phyloP scores from a whole-genome alignment of 2,329 filamentous ascomycete species.

The Neocucurbitaria cava region DNA sequence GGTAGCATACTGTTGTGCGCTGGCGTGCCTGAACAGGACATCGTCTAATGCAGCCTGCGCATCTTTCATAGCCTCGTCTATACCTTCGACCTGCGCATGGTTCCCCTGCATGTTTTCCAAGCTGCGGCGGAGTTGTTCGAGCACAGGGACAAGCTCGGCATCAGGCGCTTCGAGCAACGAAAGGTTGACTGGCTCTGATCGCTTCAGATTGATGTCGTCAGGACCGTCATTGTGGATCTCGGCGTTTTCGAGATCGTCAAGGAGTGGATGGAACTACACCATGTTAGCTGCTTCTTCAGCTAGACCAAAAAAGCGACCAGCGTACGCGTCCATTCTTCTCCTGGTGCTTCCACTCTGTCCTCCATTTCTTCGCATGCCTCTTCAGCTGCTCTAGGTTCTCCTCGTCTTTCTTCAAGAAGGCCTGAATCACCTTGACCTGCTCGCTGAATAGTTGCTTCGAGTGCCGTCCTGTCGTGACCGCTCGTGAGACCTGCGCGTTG shows the following conservation, averaged over 20 bases:
- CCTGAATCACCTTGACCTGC: constrained; percentile 65
- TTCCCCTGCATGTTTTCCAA: constrained; percentile 50
- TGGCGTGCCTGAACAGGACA: constrained; percentile 42
- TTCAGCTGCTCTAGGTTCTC: constrained; percentile 37
- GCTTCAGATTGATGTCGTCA: constrained; percentile 41
- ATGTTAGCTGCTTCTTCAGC: constrained; percentile 23
- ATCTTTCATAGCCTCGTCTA: constrained; percentile 37
- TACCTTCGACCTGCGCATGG: constrained; percentile 45
- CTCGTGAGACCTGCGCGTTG: constrained; percentile 55
- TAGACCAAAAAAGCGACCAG: constrained; percentile 8
- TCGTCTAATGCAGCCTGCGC: constrained; percentile 45
- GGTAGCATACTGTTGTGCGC: constrained; percentile 39
- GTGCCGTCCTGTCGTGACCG: constrained; percentile 67
- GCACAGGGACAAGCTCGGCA: constrained; percentile 40
- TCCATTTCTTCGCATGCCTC: constrained; percentile 38
- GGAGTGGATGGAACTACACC: constrained; percentile 44
- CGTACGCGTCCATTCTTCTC: constrained; percentile 39
- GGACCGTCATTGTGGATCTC: constrained; percentile 32
- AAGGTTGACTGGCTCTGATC: constrained; percentile 19
- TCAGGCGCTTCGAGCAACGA: constrained; percentile 38
- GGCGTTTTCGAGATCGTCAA: constrained; percentile 25
- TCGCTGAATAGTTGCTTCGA: constrained; percentile 65
- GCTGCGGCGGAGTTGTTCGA: constrained; percentile 48
- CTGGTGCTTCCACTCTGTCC: constrained; percentile 38
- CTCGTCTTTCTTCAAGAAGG: constrained; percentile 35